phyloP scores from a whole-genome alignment of 768 basidiomycete genomes.

The Rhodotorula diobovata region DNA sequence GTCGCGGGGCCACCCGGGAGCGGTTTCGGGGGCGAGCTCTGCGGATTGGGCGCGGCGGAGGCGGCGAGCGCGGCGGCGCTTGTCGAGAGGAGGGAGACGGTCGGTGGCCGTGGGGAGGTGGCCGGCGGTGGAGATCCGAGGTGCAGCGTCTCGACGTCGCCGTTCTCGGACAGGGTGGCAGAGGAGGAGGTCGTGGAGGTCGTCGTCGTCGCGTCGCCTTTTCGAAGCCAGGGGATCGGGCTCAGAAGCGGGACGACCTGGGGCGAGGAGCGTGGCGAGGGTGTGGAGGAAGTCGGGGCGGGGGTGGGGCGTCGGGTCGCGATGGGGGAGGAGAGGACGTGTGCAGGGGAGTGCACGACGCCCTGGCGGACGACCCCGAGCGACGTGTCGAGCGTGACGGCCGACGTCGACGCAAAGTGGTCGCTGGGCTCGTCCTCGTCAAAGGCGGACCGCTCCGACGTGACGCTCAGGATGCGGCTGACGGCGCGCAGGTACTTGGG shows the following conservation, averaged over 20 bases:
- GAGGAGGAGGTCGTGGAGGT: neutral
- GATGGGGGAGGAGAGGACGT: constrained; percentile 7
- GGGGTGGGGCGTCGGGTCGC: neutral
- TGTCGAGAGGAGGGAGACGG: constrained; percentile 1
- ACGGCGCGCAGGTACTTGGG: constrained; percentile 86
- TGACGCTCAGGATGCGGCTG: constrained; percentile 75
- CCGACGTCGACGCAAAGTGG: constrained; percentile 31
- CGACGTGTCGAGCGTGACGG: constrained; percentile 22
- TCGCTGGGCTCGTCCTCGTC: constrained; percentile 26
- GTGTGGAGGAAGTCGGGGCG: neutral
- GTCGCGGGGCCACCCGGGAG: constrained; percentile 6
- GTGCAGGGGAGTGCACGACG: constrained; percentile 14
- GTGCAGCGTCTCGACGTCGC: constrained; percentile 13
- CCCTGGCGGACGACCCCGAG: constrained; percentile 22
- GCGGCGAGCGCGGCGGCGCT: neutral
- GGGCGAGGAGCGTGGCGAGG: constrained; percentile 13
- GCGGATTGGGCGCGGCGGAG: neutral
- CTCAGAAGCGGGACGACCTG: constrained; percentile 37
- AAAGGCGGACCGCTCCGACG: constrained; percentile 56
- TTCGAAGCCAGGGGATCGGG: constrained; percentile 41
- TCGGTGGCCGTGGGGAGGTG: neutral
- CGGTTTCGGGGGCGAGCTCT: neutral
- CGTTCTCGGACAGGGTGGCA: neutral
- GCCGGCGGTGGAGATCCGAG: neutral
- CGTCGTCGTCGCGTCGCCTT: neutral